Base-by-base conservation (phyloP, 1,284 basidiomycete species). In the Thelephora terrestris region DNA sequence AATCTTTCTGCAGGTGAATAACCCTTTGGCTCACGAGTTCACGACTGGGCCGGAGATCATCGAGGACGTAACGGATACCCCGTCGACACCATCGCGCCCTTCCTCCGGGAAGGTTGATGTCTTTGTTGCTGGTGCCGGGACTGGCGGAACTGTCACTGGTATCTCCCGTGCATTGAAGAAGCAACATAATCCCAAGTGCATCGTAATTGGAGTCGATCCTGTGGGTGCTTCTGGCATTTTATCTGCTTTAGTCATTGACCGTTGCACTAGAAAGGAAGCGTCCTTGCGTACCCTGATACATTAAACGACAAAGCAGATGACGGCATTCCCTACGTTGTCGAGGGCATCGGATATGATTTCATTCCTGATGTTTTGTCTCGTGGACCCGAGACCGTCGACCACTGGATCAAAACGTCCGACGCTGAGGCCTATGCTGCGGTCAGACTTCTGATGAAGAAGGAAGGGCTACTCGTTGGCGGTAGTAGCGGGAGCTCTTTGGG, bases 271-370 rank as follows among this genome's bases (percentile, higher is more conserved):
- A 74, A 78, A 65, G 95, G 95, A 17, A 95, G 91, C 55, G 79
- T 94, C 51, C 79, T 98, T 35, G 90, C 92, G 0, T 57, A 73
- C 34, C 90, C 91, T 0, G 76, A 81, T 44, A 54, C 63, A 4
- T 54, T 68, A 20, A 68, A 67, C 50, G 12, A 32, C 29, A 48
- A 51, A 3, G 71, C 72, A 1, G 79, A 77, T 20, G 67, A 73
- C 35, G 81, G 81, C 2, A 64, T 69, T 6, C 65, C 71, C 43
- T 99, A 98, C 63, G 67, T 85, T 53, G 81, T 98, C 14, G 94
- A 98, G 64, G 94, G 94, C 9, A 98, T 97, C 51, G 94, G 94
- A 16, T 92, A 93, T 58, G 92, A 96, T 63, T 96, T 96, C 62
- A 65, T 92, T 47, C 92, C 93, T 0, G 76, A 85, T 34, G 91